These are phyloP conservation scores for Graphium sp. DNA, from an alignment of 2,329 filamentous ascomycete species.

Conservation along the genomic window DNA sequence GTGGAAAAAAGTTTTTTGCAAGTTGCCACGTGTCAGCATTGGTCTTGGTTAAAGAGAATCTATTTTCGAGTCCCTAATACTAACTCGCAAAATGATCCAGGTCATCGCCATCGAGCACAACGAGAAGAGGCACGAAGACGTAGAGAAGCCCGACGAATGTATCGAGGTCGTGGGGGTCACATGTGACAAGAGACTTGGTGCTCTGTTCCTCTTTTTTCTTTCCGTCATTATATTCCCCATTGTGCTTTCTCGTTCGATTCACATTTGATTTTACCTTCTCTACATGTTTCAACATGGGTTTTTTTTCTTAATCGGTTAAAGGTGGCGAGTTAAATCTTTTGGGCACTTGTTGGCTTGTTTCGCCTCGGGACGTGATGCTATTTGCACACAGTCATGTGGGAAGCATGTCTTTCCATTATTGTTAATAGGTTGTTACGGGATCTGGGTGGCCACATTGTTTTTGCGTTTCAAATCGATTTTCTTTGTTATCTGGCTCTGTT, in stretches of 20 bases:
- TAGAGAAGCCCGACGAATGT: neutral
- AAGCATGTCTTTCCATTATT: too few relatives aligned
- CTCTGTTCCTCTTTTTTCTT: neutral
- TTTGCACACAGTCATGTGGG: too few relatives aligned
- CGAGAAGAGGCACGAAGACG: neutral
- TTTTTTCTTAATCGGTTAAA: neutral
- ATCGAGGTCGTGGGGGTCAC: neutral
- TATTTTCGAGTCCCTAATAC: neutral
- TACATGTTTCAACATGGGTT: neutral
- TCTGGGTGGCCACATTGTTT: neutral
- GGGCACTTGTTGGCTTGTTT: too few relatives aligned
- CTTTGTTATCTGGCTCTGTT: neutral
- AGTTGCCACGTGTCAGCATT: neutral
- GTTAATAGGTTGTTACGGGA: too few relatives aligned
- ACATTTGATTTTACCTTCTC: neutral
- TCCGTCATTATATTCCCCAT: neutral
- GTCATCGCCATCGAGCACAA: neutral
- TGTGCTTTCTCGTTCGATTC: neutral
- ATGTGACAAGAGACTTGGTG: neutral
- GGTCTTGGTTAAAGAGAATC: neutral
- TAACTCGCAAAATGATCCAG: neutral
- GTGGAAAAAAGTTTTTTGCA: neutral
- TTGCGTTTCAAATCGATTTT: neutral
- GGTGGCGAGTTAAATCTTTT: too few relatives aligned
- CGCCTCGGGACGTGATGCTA: too few relatives aligned